Base-by-base conservation (phyloP, 179 eudicot species). In the Pouteria campechiana region DNA sequence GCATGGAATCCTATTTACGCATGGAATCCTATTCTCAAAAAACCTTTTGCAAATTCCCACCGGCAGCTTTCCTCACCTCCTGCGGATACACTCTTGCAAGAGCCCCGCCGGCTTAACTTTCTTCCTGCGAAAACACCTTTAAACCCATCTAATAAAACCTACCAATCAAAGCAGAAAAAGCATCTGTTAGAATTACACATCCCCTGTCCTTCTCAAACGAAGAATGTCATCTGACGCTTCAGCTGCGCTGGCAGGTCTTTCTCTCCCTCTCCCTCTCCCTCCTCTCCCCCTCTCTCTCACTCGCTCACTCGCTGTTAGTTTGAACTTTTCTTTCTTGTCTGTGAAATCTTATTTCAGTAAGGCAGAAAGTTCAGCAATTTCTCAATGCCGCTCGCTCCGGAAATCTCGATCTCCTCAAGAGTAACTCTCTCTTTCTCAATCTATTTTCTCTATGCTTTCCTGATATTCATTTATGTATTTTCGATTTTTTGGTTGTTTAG, bases 331-430 rank as follows among this genome's bases (percentile, higher is more conserved):
- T 53, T 12, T 23, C 17, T 25, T 35, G 4, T 47, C 34, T 48
- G 13, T n/a, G n/a, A n/a, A n/a, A n/a, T n/a, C n/a, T n/a, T n/a
- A 50, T 35, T 49, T 22, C 76, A 83, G 97, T 66, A 28, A 70
- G 95, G 60, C 64, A 82, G 44, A 68, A 76, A 30, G 96, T 90
- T 48, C 76, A 90, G 31, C 69, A 64, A 48, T 82, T 81, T 50
- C 51, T 90, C 4, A 81, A 76, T 55, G 84, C 96, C 16, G 94
- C 98, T 6, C 48, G 50, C 22, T 66, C 80, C 9, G 98, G 96
- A 54, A 73, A 79, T 21, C 61, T 86, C 3, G 80, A 90, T 33
- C 53, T 58, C 41, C 63, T 90, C 35, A 68, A 73, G 65, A 72
- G 98, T 90, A 58, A 52, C 57, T 37, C 16, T 11, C 42, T 38